Evolutionary conservation across 345 rosid species (phyloP), one percentile per base, ranked within the genome.

Genomic region (Anacardium occidentale): DNA sequence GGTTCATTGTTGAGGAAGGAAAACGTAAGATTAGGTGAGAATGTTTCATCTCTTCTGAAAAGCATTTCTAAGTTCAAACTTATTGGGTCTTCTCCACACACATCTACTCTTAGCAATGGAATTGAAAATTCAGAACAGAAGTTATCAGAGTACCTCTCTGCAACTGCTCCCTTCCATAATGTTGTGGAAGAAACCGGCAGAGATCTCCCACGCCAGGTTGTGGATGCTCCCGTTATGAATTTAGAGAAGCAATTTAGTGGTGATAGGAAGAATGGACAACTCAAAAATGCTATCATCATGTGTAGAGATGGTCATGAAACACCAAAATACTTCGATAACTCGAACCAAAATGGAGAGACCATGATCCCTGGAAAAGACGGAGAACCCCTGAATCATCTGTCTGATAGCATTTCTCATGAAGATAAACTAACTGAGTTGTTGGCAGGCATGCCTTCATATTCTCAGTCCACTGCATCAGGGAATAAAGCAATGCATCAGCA

Each of bases 91-190:
- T 76, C 91, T 32, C 77, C 90, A 18, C 71, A 56, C 68, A 75
- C 84, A 54, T 81, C 78, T 73, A 62, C 84, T 74, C 77, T 84
- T 65, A 80, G 72, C 73, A 87, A 79, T 56, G 84, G 81, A 68
- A 77, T 75, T 81, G 86, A 87, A 75, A 85, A 74, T 62, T 78
- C 91, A 50, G 84, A 86, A 76, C 76, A 63, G 62, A 78, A 76
- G 56, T 74, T 85, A 69, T 78, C 80, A 5, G 78, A 81, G 72
- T 48, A 66, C 75, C 69, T 54, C 48, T 78, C 87, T 75, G 53
- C 69, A 62, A 64, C 76, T 72, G 81, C 83, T 71, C 76, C 86
- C 52, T 53, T 68, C 53, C 56, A 55, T 79, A 47, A 51, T 70
- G 78, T 67, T 74, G 64, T 61, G 66, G 78, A 83, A 64, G 82